Percentiles rank a stretch among this genome's conserved stretches.
Evolutionary conservation across 1,284 basidiomycete species (phyloP).

Genomic region (Sanghuangporus sanghuang): DNA sequence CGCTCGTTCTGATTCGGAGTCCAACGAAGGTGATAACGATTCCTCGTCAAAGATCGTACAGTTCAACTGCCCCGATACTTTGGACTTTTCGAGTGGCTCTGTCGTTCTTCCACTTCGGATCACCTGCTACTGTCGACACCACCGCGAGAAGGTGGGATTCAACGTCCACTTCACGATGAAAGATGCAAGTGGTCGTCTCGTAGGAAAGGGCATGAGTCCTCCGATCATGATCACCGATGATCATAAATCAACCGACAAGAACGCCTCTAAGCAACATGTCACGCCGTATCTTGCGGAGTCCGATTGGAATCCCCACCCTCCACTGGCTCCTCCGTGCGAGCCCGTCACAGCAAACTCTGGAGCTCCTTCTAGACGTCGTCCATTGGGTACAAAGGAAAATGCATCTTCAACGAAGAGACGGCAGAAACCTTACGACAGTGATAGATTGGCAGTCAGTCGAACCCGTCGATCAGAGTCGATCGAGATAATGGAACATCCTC

Average conservation of each 20-base stretch:
- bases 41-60: conserved; percentile 84
- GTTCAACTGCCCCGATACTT: conserved; percentile 92
- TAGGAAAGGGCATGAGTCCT: conserved; percentile 81
- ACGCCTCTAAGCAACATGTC: conserved; percentile 23
- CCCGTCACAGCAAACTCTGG: conserved; percentile 27
- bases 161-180: conserved; percentile 88
- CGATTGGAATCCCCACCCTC: conserved; percentile 20
- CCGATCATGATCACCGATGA: conserved; percentile 99
- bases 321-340: conserved; percentile 34
- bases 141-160: conserved; percentile 96
- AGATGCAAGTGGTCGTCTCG: conserved; percentile 73
- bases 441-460: neutral
- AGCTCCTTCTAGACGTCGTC: conserved; percentile 40
- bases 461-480: neutral
- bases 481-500: conserved; percentile 5
- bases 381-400: conserved; percentile 27
- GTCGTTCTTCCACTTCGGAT: conserved; percentile 90
- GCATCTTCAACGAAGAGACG: conserved; percentile 34
- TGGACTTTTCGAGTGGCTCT: conserved; percentile 87
- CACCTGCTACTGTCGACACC: conserved; percentile 98
- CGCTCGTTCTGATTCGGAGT: conserved; percentile 72
- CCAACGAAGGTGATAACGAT: conserved; percentile 48
- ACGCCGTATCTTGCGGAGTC: conserved; percentile 21
- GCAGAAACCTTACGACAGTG: conserved; percentile 53
- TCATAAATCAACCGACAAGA: conserved; percentile 75